phyloP scores from a whole-genome alignment of 768 basidiomycete species.

The Gyrodon lividus region DNA sequence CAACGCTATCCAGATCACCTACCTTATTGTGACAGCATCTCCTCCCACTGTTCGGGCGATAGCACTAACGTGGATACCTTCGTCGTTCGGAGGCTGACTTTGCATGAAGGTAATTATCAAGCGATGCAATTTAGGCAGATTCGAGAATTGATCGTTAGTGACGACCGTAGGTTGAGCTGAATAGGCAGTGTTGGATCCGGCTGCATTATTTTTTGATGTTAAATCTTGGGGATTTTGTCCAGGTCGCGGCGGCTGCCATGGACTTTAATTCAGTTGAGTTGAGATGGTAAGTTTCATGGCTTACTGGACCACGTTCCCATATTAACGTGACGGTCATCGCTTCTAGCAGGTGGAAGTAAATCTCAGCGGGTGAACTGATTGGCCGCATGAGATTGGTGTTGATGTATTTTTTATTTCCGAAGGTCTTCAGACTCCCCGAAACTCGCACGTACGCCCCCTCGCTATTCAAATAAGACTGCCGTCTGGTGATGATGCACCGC shows the following conservation, averaged over 20 bases:
- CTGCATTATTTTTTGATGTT: constrained; percentile 8
- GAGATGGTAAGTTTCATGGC: constrained; percentile 17
- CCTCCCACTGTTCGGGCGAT: constrained; percentile 67
- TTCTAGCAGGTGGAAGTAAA: constrained; percentile 81
- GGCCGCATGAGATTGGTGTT: constrained; percentile 73
- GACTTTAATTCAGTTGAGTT: not conserved
- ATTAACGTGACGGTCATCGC: constrained; percentile 65
- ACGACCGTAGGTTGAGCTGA: constrained; percentile 34
- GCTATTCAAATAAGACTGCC: constrained; percentile 36
- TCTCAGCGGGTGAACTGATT: constrained; percentile 69
- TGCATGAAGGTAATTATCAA: constrained; percentile 67
- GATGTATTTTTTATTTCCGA: constrained; percentile 79
- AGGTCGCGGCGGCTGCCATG: constrained; percentile 33
- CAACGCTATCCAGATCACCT: constrained; percentile 8
- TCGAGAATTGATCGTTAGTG: constrained; percentile 46
- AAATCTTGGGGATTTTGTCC: constrained; percentile 25
- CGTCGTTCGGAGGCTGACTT: constrained; percentile 43
- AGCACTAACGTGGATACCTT: constrained; percentile 73
- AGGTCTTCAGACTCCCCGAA: constrained; percentile 78
- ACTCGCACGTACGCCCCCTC: constrained; percentile 79
- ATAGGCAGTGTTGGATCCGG: constrained; percentile 41
- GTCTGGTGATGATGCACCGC: not conserved
- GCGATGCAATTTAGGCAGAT: constrained; percentile 59
- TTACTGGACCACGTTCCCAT: constrained; percentile 65
- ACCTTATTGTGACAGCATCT: constrained; percentile 66